Conservation (phyloP, 805 yeast genomes). For the Komagataella ulmi region DNA sequence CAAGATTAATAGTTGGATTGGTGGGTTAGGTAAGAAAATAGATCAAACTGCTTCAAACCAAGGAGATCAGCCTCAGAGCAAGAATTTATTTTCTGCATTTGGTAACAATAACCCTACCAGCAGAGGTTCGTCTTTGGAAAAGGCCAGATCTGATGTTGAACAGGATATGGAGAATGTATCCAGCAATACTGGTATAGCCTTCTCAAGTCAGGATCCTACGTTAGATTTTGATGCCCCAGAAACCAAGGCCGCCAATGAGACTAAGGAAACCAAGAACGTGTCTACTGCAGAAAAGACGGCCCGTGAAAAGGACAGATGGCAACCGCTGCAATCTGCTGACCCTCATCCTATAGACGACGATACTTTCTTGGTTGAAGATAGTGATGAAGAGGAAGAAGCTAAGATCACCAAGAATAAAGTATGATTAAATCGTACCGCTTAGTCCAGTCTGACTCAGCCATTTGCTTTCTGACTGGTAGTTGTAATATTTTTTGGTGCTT, state of each 20-base stretch:
- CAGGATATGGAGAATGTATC: constrained; percentile 11
- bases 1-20: constrained; percentile 69
- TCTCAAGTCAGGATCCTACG: neutral
- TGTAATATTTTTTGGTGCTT: no score
- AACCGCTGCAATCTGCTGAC: constrained; percentile 23
- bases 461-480: neutral
- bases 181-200: neutral
- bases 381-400: constrained; percentile 27
- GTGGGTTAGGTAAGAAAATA: constrained; percentile 43
- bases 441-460: neutral
- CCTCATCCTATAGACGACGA: constrained; percentile 30
- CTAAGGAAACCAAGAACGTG: constrained; percentile 10
- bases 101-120: constrained; percentile 9
- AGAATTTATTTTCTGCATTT: constrained; percentile 16
- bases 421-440: neutral
- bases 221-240: neutral
- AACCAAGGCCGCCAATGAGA: neutral
- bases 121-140: constrained; percentile 24
- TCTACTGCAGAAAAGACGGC: constrained; percentile 1
- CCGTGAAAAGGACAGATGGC: constrained; percentile 21
- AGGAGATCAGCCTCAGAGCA: constrained; percentile 9
- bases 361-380: constrained; percentile 36
- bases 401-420: constrained; percentile 7
- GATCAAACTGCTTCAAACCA: constrained; percentile 12
- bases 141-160: constrained; percentile 40